These are phyloP conservation scores for Brasenia schreberi DNA, from an alignment of 164 flowering plant species.

Conservation along the genomic window DNA sequence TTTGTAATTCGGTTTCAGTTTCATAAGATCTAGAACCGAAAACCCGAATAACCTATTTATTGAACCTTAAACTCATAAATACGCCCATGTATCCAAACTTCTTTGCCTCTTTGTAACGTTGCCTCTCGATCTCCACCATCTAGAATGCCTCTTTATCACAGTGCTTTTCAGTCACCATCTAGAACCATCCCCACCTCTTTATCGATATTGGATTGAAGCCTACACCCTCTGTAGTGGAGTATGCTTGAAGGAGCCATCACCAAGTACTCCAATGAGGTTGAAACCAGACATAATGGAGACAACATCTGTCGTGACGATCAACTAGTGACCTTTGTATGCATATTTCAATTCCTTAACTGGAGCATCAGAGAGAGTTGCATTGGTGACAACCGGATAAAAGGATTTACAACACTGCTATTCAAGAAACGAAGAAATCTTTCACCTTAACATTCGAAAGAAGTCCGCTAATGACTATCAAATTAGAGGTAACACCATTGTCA, in stretches of 20 bases:
- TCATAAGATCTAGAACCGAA: too few species aligned
- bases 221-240: slow-evolving; percentile 38
- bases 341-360: slow-evolving; percentile 44
- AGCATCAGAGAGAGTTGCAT: slow-evolving; percentile 51
- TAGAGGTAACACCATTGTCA: background rate
- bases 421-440: slow-evolving; percentile 28
- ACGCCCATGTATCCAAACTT: too few species aligned
- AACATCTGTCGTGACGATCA: slow-evolving; percentile 1
- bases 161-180: too few species aligned
- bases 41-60: too few species aligned
- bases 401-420: slow-evolving; percentile 22
- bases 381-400: slow-evolving; percentile 6
- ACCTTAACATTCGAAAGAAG: slow-evolving; percentile 10
- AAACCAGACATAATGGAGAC: slow-evolving; percentile 50
- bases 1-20: too few species aligned
- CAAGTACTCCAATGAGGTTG: slow-evolving; percentile 28
- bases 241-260: slow-evolving; percentile 36
- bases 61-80: too few species aligned
- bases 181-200: too few species aligned
- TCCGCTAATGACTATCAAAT: background rate
- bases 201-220: slow-evolving; percentile 20
- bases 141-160: too few species aligned
- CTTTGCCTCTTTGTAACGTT: too few species aligned
- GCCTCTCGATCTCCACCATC: too few species aligned
- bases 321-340: slow-evolving; percentile 9